phyloP scores from a whole-genome alignment of 805 yeast genomes.

The Lachancea quebecensis region DNA sequence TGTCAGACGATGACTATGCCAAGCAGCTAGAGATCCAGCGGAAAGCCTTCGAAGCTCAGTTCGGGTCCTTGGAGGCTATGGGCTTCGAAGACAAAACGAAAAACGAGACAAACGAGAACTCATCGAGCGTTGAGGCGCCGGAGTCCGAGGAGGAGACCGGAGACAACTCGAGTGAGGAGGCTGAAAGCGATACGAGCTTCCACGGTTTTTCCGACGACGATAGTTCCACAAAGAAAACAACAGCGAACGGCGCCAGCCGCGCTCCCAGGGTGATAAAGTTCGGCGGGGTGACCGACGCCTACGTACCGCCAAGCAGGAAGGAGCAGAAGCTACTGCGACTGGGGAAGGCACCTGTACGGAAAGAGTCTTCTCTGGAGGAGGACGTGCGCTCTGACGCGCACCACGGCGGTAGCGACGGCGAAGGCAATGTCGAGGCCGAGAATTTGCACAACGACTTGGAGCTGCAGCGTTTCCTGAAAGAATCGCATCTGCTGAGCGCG shows the following conservation, averaged over 20 bases:
- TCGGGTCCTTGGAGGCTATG: conserved; percentile 50
- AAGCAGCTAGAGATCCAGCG: conserved; percentile 45
- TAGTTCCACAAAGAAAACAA: not conserved
- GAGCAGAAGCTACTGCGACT: conserved; percentile 49
- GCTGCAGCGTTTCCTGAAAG: conserved; percentile 59
- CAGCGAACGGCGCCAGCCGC: conserved; percentile 3
- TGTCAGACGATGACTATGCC: conserved; percentile 16
- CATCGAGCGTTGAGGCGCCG: conserved; percentile 1
- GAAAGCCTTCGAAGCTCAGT: conserved; percentile 55
- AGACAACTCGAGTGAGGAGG: conserved; percentile 10
- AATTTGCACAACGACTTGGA: conserved; percentile 66
- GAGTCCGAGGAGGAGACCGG: conserved; percentile 18
- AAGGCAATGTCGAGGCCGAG: conserved; percentile 33
- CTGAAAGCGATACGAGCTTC: conserved; percentile 12
- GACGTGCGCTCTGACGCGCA: no score
- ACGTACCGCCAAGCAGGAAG: conserved; percentile 34
- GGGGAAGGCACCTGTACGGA: conserved; percentile 47
- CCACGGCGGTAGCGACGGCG: no score
- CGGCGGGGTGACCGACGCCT: conserved; percentile 19
- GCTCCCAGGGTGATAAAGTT: conserved; percentile 20
- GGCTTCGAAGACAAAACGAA: conserved; percentile 45
- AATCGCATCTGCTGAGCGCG: conserved; percentile 57
- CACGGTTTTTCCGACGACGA: conserved; percentile 6
- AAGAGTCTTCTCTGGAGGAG: no score
- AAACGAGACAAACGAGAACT: not conserved